Base-by-base conservation (phyloP, 2,329 filamentous ascomycete species). In the Pseudocercospora vitis region DNA sequence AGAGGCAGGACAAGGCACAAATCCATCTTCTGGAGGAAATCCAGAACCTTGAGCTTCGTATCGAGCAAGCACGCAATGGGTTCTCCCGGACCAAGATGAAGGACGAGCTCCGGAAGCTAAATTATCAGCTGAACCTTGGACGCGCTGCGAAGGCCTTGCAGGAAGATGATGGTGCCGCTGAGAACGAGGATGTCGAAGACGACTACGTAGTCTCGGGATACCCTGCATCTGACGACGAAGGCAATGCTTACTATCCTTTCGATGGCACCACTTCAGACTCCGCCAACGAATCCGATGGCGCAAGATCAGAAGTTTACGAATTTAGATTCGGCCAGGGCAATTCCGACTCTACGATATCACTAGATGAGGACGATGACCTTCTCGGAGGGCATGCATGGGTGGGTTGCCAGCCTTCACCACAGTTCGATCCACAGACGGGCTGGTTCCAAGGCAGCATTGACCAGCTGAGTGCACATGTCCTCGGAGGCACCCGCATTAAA, bases 371-470 rank as follows among this genome's bases (percentile, higher is more conserved):
- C 40, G 58, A 62, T 8, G 58, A 57, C 19, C 52, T 57, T 23
- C 44, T 61, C 5, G 59, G 61, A 26, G 51, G 55, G 4, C 45
- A 46, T 29, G 52, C 40, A 8, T 61, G 58, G 52, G 50, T 44
- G 16, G 56, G 48, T 2, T 53, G 51, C 28, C 48, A 50, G 6
- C 46, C 55, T 26, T 58, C 56, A 23, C 62, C 62, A 18, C 50
- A 63, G 7, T 65, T 68, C 42, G 63, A 68, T 48, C 59, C 63
- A 11, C 54, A 58, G 35, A 67, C 62, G 19, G 67, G 67, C 7
- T 69, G 67, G 67, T 69, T 67, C 47, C 55, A 60, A 37, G 67
- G 67, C 32, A 65, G 61, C 45, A 67, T 69, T 44, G 66, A 69
- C 53, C 55, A 67, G 23, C 57, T 68, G 18, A 57, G 47, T 26